Conservation (phyloP, 768 basidiomycete species). For the Boletus huronensis region DNA sequence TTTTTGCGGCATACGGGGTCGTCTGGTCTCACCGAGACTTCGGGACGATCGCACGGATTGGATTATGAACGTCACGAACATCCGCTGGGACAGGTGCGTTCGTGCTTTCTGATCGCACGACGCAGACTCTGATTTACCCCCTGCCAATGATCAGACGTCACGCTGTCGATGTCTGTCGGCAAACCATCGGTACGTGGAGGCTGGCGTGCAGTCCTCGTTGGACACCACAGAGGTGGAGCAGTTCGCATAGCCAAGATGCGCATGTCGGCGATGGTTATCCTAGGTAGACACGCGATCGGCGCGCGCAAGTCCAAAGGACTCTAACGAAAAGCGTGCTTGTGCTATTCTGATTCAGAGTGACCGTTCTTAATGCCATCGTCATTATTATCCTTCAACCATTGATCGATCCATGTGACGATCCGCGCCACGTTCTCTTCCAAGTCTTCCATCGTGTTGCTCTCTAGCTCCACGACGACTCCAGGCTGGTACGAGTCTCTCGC, state of each 20-base stretch:
- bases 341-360: background rate
- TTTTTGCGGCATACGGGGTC: slow-evolving; percentile 4
- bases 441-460: slow-evolving; percentile 73
- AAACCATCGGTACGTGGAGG: background rate
- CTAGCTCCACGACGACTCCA: slow-evolving; percentile 84
- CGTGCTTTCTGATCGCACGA: background rate
- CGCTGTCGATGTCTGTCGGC: background rate
- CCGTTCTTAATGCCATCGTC: background rate
- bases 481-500: slow-evolving; percentile 79
- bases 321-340: background rate
- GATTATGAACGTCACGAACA: slow-evolving; percentile 1
- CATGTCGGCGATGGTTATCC: background rate
- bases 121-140: too few relatives aligned
- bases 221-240: background rate
- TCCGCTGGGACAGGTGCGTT: background rate
- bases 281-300: background rate
- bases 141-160: background rate
- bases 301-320: too few relatives aligned
- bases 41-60: background rate
- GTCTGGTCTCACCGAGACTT: background rate
- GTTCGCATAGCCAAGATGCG: background rate
- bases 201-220: slow-evolving; percentile 10
- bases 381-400: slow-evolving; percentile 47
- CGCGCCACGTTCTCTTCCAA: slow-evolving; percentile 84
- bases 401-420: slow-evolving; percentile 82